A percentile compares a stretch with the other conserved stretches of the same genome.
Conservation (phyloP, 2,329 filamentous ascomycete species). For the Penicillium sp. region DNA sequence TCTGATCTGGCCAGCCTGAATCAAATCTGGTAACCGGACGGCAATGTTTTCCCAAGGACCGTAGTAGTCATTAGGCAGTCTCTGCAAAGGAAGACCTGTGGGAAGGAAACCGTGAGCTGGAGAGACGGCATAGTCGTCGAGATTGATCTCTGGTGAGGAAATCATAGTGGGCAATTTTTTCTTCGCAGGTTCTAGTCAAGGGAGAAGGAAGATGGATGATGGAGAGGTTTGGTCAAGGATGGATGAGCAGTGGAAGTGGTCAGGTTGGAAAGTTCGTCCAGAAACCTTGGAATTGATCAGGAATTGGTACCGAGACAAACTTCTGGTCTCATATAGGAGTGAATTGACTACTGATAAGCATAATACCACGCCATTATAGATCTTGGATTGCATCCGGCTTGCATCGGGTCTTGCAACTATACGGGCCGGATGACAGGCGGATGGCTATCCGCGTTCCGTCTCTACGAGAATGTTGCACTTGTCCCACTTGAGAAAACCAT, state of each 20-base stretch:
- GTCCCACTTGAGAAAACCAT: not conserved
- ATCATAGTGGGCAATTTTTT: slow-evolving; percentile 31
- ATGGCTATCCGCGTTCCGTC: slow-evolving; percentile 28
- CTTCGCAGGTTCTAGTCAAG: not conserved
- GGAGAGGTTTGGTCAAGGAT: not conserved
- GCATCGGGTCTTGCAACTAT: slow-evolving; percentile 31
- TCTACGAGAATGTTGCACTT: not conserved
- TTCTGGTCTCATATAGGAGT: not conserved
- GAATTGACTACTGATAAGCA: not conserved
- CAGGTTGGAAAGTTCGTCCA: not conserved
- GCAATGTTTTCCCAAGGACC: slow-evolving; percentile 85
- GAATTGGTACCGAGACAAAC: not conserved
- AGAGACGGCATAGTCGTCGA: slow-evolving; percentile 71
- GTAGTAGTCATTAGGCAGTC: slow-evolving; percentile 83
- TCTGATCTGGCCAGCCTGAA: slow-evolving; percentile 76
- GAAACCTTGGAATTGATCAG: not conserved
- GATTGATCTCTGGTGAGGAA: slow-evolving; percentile 39
- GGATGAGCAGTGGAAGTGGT: not conserved
- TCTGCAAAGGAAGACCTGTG: slow-evolving; percentile 72
- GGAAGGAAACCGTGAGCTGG: slow-evolving; percentile 79
- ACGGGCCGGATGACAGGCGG: slow-evolving; percentile 29
- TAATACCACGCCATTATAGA: slow-evolving; percentile 12
- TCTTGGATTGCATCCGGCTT: slow-evolving; percentile 21
- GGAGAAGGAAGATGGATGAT: not conserved
- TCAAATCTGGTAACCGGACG: slow-evolving; percentile 76